phyloP scores from a whole-genome alignment of 176 grass and related monocot genomes.

The Melocanna baccifera region DNA sequence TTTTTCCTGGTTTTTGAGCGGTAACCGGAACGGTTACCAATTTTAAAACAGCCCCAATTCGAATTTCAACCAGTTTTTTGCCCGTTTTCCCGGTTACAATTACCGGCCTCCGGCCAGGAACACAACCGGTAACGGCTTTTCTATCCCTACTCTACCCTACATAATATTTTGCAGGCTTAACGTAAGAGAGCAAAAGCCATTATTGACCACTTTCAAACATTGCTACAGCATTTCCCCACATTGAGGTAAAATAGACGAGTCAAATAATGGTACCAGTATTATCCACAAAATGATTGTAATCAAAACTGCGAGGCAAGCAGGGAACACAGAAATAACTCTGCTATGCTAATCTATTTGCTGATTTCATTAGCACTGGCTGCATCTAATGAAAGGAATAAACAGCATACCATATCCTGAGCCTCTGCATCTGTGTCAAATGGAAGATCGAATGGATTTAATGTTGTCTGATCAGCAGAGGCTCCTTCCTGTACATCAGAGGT shows the following conservation, averaged over 20 bases:
- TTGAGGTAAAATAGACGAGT: not conserved
- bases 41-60: too few species aligned
- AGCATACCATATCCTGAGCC: constrained; percentile 52
- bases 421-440: constrained; percentile 49
- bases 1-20: too few species aligned
- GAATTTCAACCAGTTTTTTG: too few species aligned
- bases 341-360: not conserved
- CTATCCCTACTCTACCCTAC: not conserved
- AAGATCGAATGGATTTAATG: constrained; percentile 79
- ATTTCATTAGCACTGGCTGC: not conserved
- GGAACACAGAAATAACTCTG: not conserved
- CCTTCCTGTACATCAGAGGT: constrained; percentile 42
- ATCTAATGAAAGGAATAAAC: constrained; percentile 14
- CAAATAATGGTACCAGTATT: not conserved
- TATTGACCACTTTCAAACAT: not conserved
- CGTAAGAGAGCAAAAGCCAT: not conserved
- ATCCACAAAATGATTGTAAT: not conserved
- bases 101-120: too few species aligned
- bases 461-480: constrained; percentile 24
- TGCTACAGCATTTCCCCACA: not conserved
- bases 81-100: too few species aligned
- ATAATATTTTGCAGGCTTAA: not conserved
- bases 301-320: not conserved
- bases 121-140: too few species aligned
- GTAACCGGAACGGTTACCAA: too few species aligned